Percentiles rank a stretch among this genome's conserved stretches.
Evolutionary conservation across 306 rosid genomes (phyloP).

Genomic region (Dalbergia cultrata): DNA sequence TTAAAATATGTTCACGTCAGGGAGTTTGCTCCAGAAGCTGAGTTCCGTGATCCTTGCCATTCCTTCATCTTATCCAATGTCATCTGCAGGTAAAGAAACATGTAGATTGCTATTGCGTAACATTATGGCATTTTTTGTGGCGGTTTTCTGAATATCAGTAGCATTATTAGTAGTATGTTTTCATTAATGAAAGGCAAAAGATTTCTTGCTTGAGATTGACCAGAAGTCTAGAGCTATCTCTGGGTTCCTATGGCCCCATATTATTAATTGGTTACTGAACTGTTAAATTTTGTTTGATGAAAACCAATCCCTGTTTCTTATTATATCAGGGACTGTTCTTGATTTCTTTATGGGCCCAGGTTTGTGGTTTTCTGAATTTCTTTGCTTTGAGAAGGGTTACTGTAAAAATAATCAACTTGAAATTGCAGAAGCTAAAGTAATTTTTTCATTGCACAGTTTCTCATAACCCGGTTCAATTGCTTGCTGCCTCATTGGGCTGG

Average conservation of each 20-base stretch:
- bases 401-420: conserved; percentile 1
- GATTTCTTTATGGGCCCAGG: not conserved
- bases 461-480: conserved; percentile 11
- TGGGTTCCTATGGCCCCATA: conserved; percentile 1
- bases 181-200: not conserved
- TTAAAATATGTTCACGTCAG: conserved; percentile 73
- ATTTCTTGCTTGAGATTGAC: conserved; percentile 17
- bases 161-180: conserved; percentile 12
- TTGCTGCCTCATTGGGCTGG: not conserved
- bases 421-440: not conserved
- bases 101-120: not conserved
- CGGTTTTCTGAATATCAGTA: conserved; percentile 16
- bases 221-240: conserved; percentile 15
- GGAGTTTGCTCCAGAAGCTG: conserved; percentile 97
- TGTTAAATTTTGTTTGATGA: conserved; percentile 2
- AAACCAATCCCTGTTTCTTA: conserved; percentile 14
- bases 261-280: conserved; percentile 25
- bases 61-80: conserved; percentile 84
- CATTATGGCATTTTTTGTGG: not conserved
- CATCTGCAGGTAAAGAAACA: conserved; percentile 77
- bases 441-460: conserved; percentile 25
- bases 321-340: not conserved
- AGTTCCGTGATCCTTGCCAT: conserved; percentile 64
- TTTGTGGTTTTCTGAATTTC: conserved; percentile 20
- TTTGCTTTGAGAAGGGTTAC: conserved; percentile 28